Conservation (phyloP, 345 rosid genomes). For the Gossypium sturtianum region DNA sequence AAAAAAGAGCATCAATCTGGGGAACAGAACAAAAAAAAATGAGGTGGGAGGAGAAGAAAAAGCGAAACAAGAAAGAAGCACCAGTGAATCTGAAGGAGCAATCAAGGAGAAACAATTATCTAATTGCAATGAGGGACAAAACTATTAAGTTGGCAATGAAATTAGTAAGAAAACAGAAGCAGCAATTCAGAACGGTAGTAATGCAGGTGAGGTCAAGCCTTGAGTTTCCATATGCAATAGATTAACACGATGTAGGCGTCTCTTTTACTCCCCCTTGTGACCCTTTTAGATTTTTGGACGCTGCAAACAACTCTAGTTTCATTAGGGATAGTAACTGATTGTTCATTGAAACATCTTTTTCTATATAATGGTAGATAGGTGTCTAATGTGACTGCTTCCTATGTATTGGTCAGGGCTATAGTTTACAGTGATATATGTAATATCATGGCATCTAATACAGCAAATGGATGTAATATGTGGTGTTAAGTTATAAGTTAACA, state of each 20-base stretch:
- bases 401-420: not conserved
- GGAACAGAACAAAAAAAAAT: not conserved
- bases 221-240: too few species aligned
- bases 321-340: too few species aligned
- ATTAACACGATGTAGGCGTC: too few species aligned
- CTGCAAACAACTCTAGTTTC: too few species aligned
- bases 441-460: constrained; percentile 14
- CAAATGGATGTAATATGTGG: constrained; percentile 10
- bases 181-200: constrained; percentile 33
- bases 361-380: constrained; percentile 22
- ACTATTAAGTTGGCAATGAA: constrained; percentile 11
- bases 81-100: constrained; percentile 8
- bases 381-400: constrained; percentile 18
- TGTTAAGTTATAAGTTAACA: constrained; percentile 14
- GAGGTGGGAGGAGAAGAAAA: constrained; percentile 14
- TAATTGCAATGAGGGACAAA: constrained; percentile 11
- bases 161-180: constrained; percentile 28
- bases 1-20: not conserved
- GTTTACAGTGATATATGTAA: not conserved
- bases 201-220: not conserved
- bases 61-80: not conserved
- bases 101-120: constrained; percentile 7
- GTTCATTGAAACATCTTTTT: too few species aligned
- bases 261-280: too few species aligned
- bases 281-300: too few species aligned